Evolutionary conservation across 2,329 filamentous ascomycete genomes (phyloP).

Genomic region (Bipolaris sorokiniana): DNA sequence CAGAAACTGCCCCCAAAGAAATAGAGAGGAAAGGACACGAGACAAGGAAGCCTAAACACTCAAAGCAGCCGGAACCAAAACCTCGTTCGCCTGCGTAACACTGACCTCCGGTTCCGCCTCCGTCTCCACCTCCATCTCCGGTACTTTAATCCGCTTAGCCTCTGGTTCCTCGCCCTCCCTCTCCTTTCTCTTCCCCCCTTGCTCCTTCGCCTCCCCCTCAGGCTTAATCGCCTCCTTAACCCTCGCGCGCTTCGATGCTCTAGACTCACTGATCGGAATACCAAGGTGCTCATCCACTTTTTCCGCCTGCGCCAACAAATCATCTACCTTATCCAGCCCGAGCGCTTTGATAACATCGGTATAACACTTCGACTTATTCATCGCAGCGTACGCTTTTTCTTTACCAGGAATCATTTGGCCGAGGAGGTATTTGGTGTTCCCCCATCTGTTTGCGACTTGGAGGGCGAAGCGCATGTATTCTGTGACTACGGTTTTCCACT

Average conservation of each 20-base stretch:
- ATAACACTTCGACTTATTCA: constrained; percentile 75
- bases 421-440: constrained; percentile 92
- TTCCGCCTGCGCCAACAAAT: constrained; percentile 67
- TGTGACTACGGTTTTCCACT: constrained; percentile 78
- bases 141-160: constrained; percentile 38
- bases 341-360: constrained; percentile 69
- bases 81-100: constrained; percentile 21
- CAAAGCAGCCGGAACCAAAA: constrained; percentile 24
- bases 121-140: constrained; percentile 24
- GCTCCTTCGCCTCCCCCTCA: constrained; percentile 18
- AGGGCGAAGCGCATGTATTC: constrained; percentile 76
- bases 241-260: constrained; percentile 54
- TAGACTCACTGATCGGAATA: constrained; percentile 60
- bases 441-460: constrained; percentile 81
- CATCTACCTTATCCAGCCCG: constrained; percentile 67
- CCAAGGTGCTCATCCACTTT: constrained; percentile 69
- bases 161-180: constrained; percentile 22
- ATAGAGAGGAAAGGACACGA: too few species aligned
- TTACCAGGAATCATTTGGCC: constrained; percentile 86
- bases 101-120: constrained; percentile 11
- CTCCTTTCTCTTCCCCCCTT: constrained; percentile 29
- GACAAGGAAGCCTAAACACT: constrained; percentile 19
- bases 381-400: constrained; percentile 64
- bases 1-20: background rate
- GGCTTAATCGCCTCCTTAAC: constrained; percentile 34